These are phyloP conservation scores for Pistacia vera DNA, from an alignment of 345 rosid species.

Conservation along the genomic window DNA sequence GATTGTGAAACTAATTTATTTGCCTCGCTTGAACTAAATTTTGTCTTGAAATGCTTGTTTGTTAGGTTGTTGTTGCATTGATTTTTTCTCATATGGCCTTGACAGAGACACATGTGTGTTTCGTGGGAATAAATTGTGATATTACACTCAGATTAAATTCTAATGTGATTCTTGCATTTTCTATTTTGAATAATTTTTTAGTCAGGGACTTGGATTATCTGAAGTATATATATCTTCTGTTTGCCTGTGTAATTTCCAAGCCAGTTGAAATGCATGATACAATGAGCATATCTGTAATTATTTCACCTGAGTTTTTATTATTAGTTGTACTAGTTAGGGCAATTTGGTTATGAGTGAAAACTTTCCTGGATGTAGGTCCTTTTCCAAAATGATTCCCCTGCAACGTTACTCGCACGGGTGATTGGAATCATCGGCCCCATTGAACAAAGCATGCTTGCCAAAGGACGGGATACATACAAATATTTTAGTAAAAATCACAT, in stretches of 20 bases:
- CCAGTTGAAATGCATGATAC: neutral
- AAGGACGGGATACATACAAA: constrained; percentile 94
- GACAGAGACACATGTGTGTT: neutral
- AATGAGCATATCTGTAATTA: neutral
- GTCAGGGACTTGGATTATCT: neutral
- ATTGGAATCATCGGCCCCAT: constrained; percentile 83
- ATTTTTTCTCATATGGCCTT: neutral
- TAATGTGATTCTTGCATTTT: neutral
- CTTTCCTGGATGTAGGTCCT: constrained; percentile 64
- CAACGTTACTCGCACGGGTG: constrained; percentile 89
- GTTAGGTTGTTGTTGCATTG: neutral
- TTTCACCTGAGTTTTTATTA: neutral
- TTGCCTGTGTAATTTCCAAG: neutral
- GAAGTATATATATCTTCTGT: neutral
- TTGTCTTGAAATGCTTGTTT: neutral
- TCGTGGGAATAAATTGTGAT: neutral
- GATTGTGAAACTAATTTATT: neutral
- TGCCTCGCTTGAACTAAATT: neutral
- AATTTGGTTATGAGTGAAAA: constrained; percentile 7
- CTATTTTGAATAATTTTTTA: neutral
- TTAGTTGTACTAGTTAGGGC: constrained; percentile 1
- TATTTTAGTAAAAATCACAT: constrained; percentile 91
- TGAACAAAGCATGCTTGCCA: constrained; percentile 82
- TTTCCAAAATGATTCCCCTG: constrained; percentile 98
- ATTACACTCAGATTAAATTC: neutral